Percentiles rank a stretch among this genome's conserved stretches.
phyloP scores from a whole-genome alignment of 2,329 filamentous ascomycete species.

The Penicillium freii region DNA sequence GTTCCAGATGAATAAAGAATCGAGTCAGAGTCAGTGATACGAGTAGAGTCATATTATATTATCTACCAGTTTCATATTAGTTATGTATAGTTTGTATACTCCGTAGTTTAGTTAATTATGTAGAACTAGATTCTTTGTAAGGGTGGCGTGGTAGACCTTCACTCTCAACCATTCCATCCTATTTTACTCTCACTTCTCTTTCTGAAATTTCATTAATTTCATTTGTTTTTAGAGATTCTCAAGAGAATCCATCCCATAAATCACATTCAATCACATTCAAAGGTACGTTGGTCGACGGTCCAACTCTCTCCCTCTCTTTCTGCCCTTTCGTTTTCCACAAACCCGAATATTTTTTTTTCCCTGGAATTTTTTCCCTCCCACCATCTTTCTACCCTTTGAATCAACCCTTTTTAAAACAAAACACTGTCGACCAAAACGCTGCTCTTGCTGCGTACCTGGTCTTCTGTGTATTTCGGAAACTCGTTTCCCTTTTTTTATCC shows the following conservation, averaged over 20 bases:
- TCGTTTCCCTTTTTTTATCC: constrained; percentile 16
- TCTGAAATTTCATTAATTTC: constrained; percentile 1
- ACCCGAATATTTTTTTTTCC: constrained; percentile 19
- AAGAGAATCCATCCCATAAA: not conserved
- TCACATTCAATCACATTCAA: not conserved
- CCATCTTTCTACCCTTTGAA: constrained; percentile 15
- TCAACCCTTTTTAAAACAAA: constrained; percentile 3
- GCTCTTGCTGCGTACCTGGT: constrained; percentile 24
- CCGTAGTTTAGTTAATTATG: no score
- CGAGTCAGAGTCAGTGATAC: not conserved
- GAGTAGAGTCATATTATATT: not conserved
- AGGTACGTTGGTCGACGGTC: constrained; percentile 7
- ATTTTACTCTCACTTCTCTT: constrained; percentile 13
- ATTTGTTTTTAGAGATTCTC: not conserved
- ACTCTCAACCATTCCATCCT: not conserved
- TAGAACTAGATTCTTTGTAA: not conserved
- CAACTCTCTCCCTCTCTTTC: not conserved
- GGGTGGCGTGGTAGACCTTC: constrained; percentile 14
- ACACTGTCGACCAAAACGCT: constrained; percentile 22
- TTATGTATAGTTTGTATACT: no score
- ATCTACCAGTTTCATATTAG: no score
- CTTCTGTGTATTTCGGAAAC: constrained; percentile 21
- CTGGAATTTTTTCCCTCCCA: constrained; percentile 26
- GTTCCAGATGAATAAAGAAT: constrained; percentile 9
- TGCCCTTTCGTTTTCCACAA: constrained; percentile 16